Evolutionary conservation across 768 basidiomycete species (phyloP), one percentile per base, ranked within the genome.

Genomic region (Lepiota brunneoincarnata): DNA sequence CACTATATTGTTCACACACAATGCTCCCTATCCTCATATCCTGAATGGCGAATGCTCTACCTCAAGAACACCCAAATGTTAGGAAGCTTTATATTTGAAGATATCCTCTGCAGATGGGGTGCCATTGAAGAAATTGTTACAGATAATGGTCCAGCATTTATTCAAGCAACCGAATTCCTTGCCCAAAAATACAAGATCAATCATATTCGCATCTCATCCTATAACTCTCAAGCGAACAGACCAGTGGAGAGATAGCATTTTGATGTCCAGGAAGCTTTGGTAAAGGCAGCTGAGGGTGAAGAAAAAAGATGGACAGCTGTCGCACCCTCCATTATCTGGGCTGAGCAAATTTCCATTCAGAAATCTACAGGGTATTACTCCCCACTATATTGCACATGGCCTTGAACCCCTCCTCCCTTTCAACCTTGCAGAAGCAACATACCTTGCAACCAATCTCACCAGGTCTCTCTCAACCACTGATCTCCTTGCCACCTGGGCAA

Each of bases 351-450:
- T 0, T 74, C 73, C 0, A 54, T 63, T 0, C 56, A 64, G 0
- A 57, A 63, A 2, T 45, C 62, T 0, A 63, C 67, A 12, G 72
- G 73, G 0, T 70, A n/a, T 63, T 39, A 72, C 69, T 0, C 73
- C 72, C 0, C 73, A 67, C 52, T 72, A 66, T 40, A 61, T 64
- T 2, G 59, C 61, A 0, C 64, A 63, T 7, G 70, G 72, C 71
- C 71, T 0, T 61, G 71, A 17, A n/a, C n/a, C n/a, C n/a, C n/a
- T n/a, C n/a, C n/a, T n/a, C n/a, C n/a, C n/a, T n/a, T n/a, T n/a
- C n/a, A 68, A 72, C 48, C 48, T 72, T 31, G 56, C 56, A 7
- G 64, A 72, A 54, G 69, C 71, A 0, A 73, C 65, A 0, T 73
- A 64, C 36, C 59, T 72, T 1, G 41, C 60, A 4, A 62, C 61